Evolutionary conservation across 495 filamentous ascomycete species (phyloP).

Genomic region (Recurvomyces mirabilis): DNA sequence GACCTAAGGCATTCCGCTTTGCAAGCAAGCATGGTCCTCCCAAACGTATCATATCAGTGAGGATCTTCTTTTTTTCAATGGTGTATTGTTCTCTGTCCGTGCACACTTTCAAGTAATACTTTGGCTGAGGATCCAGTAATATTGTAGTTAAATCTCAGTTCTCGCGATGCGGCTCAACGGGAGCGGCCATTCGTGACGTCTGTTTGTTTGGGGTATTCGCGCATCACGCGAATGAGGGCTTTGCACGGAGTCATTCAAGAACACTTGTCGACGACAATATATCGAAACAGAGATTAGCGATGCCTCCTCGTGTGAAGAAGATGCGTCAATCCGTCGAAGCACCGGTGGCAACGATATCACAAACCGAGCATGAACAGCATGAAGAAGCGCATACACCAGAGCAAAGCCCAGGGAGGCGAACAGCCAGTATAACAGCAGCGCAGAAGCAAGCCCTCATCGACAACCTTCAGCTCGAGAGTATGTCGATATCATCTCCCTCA

Average conservation of each 20-base stretch:
- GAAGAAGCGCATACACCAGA: slow-evolving; percentile 33
- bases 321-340: neutral
- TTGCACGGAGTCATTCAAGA: neutral
- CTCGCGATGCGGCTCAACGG: slow-evolving; percentile 11
- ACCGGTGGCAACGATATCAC: neutral
- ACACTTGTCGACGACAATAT: neutral
- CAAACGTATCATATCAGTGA: too few relatives aligned
- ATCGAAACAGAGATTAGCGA: neutral
- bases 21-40: too few relatives aligned
- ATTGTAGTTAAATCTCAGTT: too few relatives aligned
- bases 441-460: slow-evolving; percentile 88
- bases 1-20: too few relatives aligned
- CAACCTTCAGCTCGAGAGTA: slow-evolving; percentile 88
- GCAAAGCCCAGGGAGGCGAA: slow-evolving; percentile 49
- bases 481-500: too few relatives aligned
- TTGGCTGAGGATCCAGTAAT: too few relatives aligned
- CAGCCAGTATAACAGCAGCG: slow-evolving; percentile 49
- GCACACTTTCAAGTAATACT: too few relatives aligned
- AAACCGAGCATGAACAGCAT: neutral
- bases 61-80: too few relatives aligned
- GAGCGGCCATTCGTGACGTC: neutral
- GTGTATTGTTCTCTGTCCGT: too few relatives aligned
- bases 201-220: slow-evolving; percentile 13
- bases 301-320: neutral
- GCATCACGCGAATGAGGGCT: too few relatives aligned